These are phyloP conservation scores for Fusarium zealandicum DNA, from an alignment of 2,329 filamentous ascomycete genomes.

Conservation along the genomic window DNA sequence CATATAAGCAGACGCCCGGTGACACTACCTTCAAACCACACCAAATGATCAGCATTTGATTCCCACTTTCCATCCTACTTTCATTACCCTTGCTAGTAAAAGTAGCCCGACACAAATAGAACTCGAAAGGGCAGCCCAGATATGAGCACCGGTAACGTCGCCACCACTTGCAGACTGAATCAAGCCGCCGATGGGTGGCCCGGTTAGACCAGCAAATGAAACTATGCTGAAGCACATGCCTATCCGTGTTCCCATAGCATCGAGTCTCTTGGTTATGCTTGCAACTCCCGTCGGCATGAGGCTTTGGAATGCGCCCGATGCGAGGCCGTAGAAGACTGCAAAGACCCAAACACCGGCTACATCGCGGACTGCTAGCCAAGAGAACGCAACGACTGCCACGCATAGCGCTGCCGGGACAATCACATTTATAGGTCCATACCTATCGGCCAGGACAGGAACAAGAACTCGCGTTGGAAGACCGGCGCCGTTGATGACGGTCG, in stretches of 20 bases:
- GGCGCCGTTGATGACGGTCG: slow-evolving; percentile 51
- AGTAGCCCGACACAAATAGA: slow-evolving; percentile 38
- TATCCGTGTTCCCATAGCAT: slow-evolving; percentile 50
- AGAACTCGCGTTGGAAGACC: slow-evolving; percentile 49
- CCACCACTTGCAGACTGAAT: slow-evolving; percentile 36
- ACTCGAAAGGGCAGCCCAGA: slow-evolving; percentile 46
- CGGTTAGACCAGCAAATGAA: slow-evolving; percentile 49
- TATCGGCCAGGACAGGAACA: slow-evolving; percentile 47
- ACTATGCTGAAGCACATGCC: slow-evolving; percentile 52
- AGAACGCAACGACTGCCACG: slow-evolving; percentile 44
- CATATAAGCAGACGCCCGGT: no score
- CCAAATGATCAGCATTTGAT: no score
- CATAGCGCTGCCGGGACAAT: slow-evolving; percentile 42
- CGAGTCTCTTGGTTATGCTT: slow-evolving; percentile 49
- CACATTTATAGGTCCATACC: slow-evolving; percentile 48
- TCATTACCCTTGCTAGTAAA: slow-evolving; percentile 18
- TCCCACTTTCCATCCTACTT: slow-evolving; percentile 28
- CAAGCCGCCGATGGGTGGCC: slow-evolving; percentile 49
- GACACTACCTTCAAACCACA: no score
- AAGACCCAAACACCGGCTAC: slow-evolving; percentile 48
- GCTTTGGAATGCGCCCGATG: slow-evolving; percentile 49
- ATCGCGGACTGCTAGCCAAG: slow-evolving; percentile 49
- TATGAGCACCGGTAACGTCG: slow-evolving; percentile 41
- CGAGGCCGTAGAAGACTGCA: slow-evolving; percentile 42
- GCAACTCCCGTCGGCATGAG: slow-evolving; percentile 50